Base-by-base conservation (phyloP, 106 monocot species). In the Allium sativum region DNA sequence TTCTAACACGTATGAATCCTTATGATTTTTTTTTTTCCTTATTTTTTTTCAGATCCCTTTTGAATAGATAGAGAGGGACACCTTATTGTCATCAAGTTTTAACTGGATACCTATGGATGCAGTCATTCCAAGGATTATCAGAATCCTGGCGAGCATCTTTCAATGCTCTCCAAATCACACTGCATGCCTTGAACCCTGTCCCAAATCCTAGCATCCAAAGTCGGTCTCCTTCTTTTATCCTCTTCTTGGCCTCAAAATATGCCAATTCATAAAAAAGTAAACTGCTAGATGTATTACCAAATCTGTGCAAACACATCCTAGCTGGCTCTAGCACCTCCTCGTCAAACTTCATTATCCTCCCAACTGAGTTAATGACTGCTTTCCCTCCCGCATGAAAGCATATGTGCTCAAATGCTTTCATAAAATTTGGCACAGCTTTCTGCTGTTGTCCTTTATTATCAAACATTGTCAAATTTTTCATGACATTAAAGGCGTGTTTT, bases 201-300 rank as follows among this genome's bases (percentile, higher is more conserved):
- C 88, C 88, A 55, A 88, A 88, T 0, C 77, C 83, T 40, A 88
- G 71, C 80, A 88, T 83, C 88, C 83, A 88, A 18, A 88, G 56
- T 54, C 78, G 48, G 22, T 88, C 88, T 2, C 88, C 73, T 10
- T 9, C 44, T 71, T 63, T 69, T 57, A 87, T 17, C 79, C 79
- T 64, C 21, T 21, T 50, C 64, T 82, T 87, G 6, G 82, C 87
- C 70, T 87, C 82, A 62, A 82, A 79, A 62, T 87, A 87, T 1
- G 79, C 79, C 8, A 87, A 58, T 79, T 87, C 87, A 60, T 87
- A 87, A 66, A 87, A 87, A 16, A 87, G 69, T 53, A 82, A 19
- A 22, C 87, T 82, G 48, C 87, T 82, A 0, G 82, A 82, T 13
- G 87, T 87, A 77, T 87, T 87, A 20, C 87, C 87, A 70, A 87